Base-by-base conservation (phyloP, 352 stramenopile genomes). In the Phytopythium boreale region DNA sequence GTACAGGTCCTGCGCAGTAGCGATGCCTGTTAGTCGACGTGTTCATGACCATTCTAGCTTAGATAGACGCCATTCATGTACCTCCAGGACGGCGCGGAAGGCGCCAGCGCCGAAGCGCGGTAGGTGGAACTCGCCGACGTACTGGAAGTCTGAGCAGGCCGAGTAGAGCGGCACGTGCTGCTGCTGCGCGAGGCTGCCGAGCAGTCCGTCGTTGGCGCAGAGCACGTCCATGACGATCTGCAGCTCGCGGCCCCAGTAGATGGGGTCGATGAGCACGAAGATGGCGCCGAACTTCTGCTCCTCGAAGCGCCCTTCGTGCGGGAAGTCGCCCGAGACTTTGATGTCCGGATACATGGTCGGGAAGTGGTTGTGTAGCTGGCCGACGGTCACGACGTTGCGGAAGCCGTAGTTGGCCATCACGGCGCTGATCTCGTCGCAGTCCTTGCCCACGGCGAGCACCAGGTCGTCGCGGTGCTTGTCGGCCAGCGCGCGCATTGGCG, bases 71-170 rank as follows among this genome's bases (percentile, higher is more conserved):
- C 29, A 34, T 7, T 34, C 3, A 34, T 7, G 29, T 34, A 58
- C 51, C 51, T 94, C 86, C 63, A 95, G 69, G 15, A 93, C 76
- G 0, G 87, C 82, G 19, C 88, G 84, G 70, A 95, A 95, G 6
- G 87, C 87, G 22, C 87, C 87, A 14, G 87, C 87, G 20, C 87
- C 87, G 64, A 89, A 95, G 22, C 87, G 82, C 24, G 87, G 87
- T 52, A 92, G 68, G 61, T 95, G 84, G 68, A 92, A 92, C 56
- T 93, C 87, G 15, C 87, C 84, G 15, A 95, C 85, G 63, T 95
- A 95, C 67, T 95, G 85, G 68, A 95, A 95, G 53, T 95, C 87
- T 6, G 84, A 92, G 77, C 87, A 95, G 59, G 87, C 83, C 56
- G 85, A 95, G 71, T 93, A 95, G 34, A 95, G 68, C 31, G 85